These are phyloP conservation scores for Oemleria cerasiformis DNA, from an alignment of 306 rosid genomes.

Conservation along the genomic window DNA sequence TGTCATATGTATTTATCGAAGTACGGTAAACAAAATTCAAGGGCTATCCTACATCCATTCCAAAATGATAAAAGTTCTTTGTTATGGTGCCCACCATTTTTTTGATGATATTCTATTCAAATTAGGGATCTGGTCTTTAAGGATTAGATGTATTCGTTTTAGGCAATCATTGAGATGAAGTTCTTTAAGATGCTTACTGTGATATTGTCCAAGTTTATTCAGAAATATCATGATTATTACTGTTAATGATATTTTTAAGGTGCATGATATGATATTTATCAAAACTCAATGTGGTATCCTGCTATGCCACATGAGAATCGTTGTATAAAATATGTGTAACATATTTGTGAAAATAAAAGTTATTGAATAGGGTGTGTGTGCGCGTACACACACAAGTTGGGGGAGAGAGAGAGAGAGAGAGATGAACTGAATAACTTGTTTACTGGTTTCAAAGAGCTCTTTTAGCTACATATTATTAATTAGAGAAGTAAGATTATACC, in stretches of 20 bases:
- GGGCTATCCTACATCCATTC: no score
- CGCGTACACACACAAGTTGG: neutral
- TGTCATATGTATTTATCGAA: no score
- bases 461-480: no score
- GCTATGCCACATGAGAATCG: no score
- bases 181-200: neutral
- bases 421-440: neutral
- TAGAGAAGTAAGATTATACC: no score
- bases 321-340: no score
- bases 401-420: neutral
- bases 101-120: neutral
- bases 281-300: no score
- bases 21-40: no score
- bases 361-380: neutral
- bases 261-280: neutral
- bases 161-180: neutral
- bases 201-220: neutral
- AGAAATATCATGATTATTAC: neutral
- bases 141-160: neutral
- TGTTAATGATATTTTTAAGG: neutral
- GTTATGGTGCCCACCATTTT: neutral
- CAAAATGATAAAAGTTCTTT: neutral
- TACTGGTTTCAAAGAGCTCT: neutral
- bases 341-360: no score
- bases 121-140: neutral